phyloP scores from a whole-genome alignment of 2,329 filamentous ascomycete genomes.

The Geoglossum cookeanum region DNA sequence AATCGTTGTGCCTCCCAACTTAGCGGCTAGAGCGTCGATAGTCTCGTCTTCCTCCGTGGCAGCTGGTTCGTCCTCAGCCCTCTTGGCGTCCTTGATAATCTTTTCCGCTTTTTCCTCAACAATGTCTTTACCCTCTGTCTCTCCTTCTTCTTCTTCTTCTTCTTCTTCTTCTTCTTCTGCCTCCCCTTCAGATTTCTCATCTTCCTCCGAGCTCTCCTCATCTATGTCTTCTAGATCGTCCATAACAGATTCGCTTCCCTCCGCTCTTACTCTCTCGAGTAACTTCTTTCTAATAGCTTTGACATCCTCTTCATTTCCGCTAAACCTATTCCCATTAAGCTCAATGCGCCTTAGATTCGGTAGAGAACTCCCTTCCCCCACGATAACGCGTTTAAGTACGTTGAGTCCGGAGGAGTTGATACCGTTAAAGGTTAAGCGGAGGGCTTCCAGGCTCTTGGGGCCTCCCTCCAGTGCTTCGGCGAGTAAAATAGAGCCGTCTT shows the following conservation, averaged over 20 bases:
- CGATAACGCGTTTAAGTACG: conserved; percentile 48
- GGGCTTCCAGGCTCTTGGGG: conserved; percentile 52
- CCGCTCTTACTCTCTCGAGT: conserved; percentile 58
- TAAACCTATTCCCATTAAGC: conserved; percentile 89
- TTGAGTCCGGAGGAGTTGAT: conserved; percentile 62
- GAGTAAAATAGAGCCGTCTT: conserved; percentile 56
- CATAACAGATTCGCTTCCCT: conserved; percentile 30
- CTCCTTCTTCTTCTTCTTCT: conserved; percentile 1
- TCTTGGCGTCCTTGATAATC: background rate
- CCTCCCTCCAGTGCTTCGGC: conserved; percentile 55
- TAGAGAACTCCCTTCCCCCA: conserved; percentile 31
- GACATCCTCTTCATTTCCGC: conserved; percentile 62
- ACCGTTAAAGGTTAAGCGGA: conserved; percentile 87
- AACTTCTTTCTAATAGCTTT: conserved; percentile 44
- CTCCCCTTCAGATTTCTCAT: background rate
- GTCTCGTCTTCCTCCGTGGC: background rate
- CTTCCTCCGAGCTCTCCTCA: background rate
- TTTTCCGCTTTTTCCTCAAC: conserved; percentile 1
- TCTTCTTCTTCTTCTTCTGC: conserved; percentile 4
- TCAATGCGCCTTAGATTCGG: conserved; percentile 71
- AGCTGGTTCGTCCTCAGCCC: background rate
- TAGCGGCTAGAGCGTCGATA: conserved; percentile 1
- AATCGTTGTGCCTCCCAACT: background rate
- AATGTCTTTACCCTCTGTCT: too few relatives aligned
- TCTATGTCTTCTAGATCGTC: conserved; percentile 23